Evolutionary conservation across 306 rosid species (phyloP).

Genomic region (Malus sylvestris): DNA sequence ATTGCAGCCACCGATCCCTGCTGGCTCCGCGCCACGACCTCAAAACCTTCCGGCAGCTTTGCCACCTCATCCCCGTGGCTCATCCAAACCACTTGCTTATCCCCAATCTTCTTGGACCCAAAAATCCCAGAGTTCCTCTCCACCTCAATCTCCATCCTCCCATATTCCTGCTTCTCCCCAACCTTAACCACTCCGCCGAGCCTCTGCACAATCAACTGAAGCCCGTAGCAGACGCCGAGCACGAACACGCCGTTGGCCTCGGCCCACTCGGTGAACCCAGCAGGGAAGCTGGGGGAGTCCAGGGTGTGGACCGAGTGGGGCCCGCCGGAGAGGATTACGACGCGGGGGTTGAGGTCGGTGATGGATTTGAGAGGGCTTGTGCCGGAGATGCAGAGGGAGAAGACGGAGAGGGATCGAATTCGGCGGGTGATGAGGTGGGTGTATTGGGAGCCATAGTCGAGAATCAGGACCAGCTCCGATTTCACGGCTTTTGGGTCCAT

Average conservation of each 20-base stretch:
- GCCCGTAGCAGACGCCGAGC: conserved; percentile 88
- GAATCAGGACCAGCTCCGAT: conserved; percentile 67
- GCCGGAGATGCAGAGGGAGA: conserved; percentile 87
- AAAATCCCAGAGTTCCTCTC: conserved; percentile 38
- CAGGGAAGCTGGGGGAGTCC: conserved; percentile 68
- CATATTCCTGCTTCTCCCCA: conserved; percentile 83
- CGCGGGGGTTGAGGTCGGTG: conserved; percentile 54
- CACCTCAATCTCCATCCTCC: conserved; percentile 77
- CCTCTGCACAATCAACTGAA: conserved; percentile 75
- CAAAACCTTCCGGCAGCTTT: conserved; percentile 54
- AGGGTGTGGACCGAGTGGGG: conserved; percentile 91
- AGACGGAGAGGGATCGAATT: conserved; percentile 68
- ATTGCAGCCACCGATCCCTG: conserved; percentile 78
- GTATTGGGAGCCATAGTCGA: conserved; percentile 89
- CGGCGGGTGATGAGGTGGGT: conserved; percentile 98
- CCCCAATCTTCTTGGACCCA: conserved; percentile 37
- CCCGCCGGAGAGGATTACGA: conserved; percentile 90
- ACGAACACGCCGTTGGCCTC: conserved; percentile 49
- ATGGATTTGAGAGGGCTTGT: conserved; percentile 64
- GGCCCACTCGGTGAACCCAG: conserved; percentile 72
- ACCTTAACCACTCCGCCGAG: conserved; percentile 73
- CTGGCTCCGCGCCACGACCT: conserved; percentile 66
- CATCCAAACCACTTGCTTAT: conserved; percentile 75
- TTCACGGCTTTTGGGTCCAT: conserved; percentile 62
- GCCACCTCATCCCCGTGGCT: conserved; percentile 93